Percentiles rank a stretch among this genome's conserved stretches.
Conservation (phyloP, 2,329 filamentous ascomycete genomes). For the Fusarium sulawesiense region DNA sequence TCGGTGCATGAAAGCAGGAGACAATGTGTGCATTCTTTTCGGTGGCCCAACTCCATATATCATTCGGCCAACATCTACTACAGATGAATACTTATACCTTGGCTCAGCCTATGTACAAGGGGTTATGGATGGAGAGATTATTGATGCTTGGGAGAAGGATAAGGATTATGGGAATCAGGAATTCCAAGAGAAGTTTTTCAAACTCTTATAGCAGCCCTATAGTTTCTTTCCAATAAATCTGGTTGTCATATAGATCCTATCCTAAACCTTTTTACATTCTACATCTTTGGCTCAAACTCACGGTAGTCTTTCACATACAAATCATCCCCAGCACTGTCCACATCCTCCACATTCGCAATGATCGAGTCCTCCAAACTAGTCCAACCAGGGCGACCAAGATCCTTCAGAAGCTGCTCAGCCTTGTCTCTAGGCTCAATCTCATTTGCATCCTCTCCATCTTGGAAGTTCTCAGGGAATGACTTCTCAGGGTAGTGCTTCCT, state of each 20-base stretch:
- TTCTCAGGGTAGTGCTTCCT: constrained; percentile 35
- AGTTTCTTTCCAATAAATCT: no score
- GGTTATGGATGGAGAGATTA: no score
- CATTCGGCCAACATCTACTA: no score
- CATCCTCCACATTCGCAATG: not conserved
- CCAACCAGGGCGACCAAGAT: constrained; percentile 30
- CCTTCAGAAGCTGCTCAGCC: constrained; percentile 20
- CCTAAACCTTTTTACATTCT: fast-evolving
- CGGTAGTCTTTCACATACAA: not conserved
- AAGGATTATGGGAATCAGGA: no score
- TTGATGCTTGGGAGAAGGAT: no score
- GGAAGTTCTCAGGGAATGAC: constrained; percentile 43
- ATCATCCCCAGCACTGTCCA: not conserved
- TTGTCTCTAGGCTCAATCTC: constrained; percentile 25
- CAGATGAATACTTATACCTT: no score
- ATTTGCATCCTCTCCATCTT: constrained; percentile 15
- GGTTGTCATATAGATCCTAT: not conserved
- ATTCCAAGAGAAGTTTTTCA: fast-evolving
- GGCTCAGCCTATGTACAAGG: no score
- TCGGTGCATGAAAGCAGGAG: no score
- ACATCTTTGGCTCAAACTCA: not conserved
- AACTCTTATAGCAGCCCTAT: not conserved
- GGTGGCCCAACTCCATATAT: no score
- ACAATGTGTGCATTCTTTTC: no score
- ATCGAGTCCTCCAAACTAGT: constrained; percentile 21